phyloP scores from a whole-genome alignment of 768 basidiomycete genomes.

The Boletus tomentosulus region DNA sequence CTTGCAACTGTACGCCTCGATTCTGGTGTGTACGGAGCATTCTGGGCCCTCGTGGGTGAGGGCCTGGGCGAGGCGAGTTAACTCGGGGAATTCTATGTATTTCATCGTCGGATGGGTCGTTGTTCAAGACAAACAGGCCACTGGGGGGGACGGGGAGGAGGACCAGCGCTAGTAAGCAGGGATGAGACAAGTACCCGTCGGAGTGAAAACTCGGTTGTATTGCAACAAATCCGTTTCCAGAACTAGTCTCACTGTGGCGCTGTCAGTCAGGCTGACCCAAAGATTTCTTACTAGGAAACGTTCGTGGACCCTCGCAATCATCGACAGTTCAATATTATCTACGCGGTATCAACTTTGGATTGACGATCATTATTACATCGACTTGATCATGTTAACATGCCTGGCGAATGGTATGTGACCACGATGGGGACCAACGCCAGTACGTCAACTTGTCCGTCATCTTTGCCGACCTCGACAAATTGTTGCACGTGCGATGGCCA shows the following conservation, averaged over 20 bases:
- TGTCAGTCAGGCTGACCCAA: no score
- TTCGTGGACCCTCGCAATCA: background rate
- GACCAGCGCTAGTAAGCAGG: no score
- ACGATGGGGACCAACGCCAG: background rate
- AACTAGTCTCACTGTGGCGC: no score
- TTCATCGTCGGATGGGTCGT: slow-evolving; percentile 53
- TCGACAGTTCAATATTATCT: background rate
- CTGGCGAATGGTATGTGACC: background rate
- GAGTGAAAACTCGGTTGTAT: no score
- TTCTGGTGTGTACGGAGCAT: slow-evolving; percentile 84
- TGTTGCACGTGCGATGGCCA: background rate
- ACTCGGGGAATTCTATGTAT: slow-evolving; percentile 80
- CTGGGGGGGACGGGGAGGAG: no score
- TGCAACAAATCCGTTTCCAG: no score
- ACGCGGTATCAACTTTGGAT: background rate
- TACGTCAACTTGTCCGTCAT: no score
- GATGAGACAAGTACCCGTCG: no score
- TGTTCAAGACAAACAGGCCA: no score
- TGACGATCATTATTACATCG: background rate
- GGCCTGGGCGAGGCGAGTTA: slow-evolving; percentile 70
- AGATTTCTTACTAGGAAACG: no score
- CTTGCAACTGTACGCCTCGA: slow-evolving; percentile 98
- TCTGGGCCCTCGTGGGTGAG: slow-evolving; percentile 85
- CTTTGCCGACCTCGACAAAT: no score
- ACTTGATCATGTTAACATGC: background rate